Conservation (phyloP, 495 filamentous ascomycete species). For the Podospora pseudoanserina region DNA sequence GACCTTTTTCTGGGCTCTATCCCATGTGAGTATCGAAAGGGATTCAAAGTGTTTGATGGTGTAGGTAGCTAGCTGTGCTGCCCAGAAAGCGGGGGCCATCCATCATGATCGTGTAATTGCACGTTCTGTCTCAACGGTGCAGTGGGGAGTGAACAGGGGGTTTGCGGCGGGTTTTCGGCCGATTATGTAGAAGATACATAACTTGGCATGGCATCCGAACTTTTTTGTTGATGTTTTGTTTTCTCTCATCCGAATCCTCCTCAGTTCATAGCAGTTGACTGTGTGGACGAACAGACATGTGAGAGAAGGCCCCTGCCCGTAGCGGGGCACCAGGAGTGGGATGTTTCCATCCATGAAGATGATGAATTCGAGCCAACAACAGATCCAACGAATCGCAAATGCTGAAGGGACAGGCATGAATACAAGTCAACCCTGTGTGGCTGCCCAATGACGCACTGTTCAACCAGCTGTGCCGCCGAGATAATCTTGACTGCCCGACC, state of each 20-base stretch:
- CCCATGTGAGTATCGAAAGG: too few relatives aligned
- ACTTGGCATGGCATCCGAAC: background rate
- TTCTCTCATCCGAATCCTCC: background rate
- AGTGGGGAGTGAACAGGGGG: background rate
- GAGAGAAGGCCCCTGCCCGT: background rate
- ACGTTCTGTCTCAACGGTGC: conserved; percentile 7
- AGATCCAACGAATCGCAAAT: conserved; percentile 2
- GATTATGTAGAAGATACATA: background rate
- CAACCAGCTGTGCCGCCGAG: background rate
- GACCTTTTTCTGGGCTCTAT: background rate
- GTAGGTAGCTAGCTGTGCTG: background rate
- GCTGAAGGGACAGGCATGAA: conserved; percentile 1
- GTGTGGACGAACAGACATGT: background rate
- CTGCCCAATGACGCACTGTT: conserved; percentile 14
- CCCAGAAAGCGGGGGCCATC: too few relatives aligned
- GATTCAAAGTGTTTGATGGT: background rate
- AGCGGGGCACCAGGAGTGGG: background rate
- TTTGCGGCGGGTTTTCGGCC: conserved; percentile 9
- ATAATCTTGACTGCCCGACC: background rate
- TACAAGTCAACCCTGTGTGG: conserved; percentile 5
- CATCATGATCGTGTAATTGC: conserved; percentile 4
- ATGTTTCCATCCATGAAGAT: background rate
- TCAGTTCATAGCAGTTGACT: background rate
- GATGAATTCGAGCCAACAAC: background rate
- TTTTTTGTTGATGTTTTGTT: background rate